These are phyloP conservation scores for Candida glaebosa DNA, from an alignment of 805 yeast species.

Conservation along the genomic window DNA sequence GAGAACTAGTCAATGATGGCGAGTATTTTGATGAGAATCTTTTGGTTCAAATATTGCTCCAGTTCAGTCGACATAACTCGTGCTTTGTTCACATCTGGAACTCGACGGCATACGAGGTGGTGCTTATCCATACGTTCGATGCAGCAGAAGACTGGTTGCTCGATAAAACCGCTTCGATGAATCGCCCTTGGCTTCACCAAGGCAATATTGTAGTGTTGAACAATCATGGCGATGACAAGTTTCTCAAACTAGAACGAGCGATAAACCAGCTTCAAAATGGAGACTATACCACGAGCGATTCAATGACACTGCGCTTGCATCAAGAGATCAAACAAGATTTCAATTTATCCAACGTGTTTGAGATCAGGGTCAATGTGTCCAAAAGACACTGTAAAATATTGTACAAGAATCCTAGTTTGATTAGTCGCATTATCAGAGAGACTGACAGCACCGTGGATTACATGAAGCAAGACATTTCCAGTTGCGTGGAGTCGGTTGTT, in stretches of 20 bases:
- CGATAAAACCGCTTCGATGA: constrained; percentile 42
- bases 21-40: constrained; percentile 44
- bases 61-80: constrained; percentile 25
- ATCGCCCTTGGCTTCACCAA: constrained; percentile 52
- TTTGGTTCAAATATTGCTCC: constrained; percentile 35
- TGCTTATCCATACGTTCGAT: constrained; percentile 49
- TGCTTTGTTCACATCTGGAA: constrained; percentile 47
- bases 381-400: background rate
- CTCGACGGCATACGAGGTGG: constrained; percentile 50
- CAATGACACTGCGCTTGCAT: constrained; percentile 3
- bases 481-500: background rate
- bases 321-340: background rate
- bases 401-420: background rate
- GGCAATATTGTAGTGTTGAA: constrained; percentile 27
- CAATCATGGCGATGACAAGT: constrained; percentile 6
- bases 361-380: background rate
- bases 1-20: constrained; percentile 43
- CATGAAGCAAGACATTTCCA: background rate
- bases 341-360: background rate
- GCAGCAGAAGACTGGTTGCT: constrained; percentile 43
- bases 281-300: constrained; percentile 5
- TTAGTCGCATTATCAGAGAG: background rate
- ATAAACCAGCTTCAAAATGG: constrained; percentile 8
- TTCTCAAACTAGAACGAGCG: constrained; percentile 9
- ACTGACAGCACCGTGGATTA: background rate